A percentile compares a stretch with the other conserved stretches of the same genome.
Conservation (phyloP, 1,139 yeast genomes). For the Candida sojae region DNA sequence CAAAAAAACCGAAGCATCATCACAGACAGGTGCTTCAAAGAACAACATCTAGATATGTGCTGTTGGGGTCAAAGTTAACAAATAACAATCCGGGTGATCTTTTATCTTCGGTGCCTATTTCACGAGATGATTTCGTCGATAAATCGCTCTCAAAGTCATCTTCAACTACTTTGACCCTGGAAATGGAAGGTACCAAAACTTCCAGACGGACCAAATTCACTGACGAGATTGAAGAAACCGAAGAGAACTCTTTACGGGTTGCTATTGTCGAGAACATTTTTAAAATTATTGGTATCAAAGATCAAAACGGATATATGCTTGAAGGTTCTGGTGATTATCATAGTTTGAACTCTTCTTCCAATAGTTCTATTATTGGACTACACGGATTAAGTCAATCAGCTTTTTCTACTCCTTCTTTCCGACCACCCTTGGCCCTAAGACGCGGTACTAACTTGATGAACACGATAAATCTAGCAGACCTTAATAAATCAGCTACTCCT, state of each 20-base stretch:
- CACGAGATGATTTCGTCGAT: constrained; percentile 39
- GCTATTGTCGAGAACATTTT: constrained; percentile 80
- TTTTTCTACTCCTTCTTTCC: constrained; percentile 6
- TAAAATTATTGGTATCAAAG: constrained; percentile 65
- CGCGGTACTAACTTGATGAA: constrained; percentile 11
- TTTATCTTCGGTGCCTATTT: constrained; percentile 77
- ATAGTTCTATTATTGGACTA: constrained; percentile 10
- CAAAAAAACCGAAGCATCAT: constrained; percentile 7
- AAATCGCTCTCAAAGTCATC: constrained; percentile 7
- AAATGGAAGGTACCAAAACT: constrained; percentile 7
- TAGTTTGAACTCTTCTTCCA: constrained; percentile 12
- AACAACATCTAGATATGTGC: constrained; percentile 60
- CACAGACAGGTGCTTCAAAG: constrained; percentile 12
- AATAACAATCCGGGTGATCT: constrained; percentile 81
- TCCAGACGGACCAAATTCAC: constrained; percentile 33
- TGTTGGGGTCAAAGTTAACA: constrained; percentile 58
- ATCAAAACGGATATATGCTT: constrained; percentile 10
- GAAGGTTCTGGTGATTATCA: constrained; percentile 5
- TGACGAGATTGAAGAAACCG: constrained; percentile 69
- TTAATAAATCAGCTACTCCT: not conserved
- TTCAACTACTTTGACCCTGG: constrained; percentile 5
- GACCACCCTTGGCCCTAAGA: constrained; percentile 6
- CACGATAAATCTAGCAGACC: constrained; percentile 10
- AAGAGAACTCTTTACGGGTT: constrained; percentile 66
- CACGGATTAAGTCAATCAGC: constrained; percentile 5